phyloP scores from a whole-genome alignment of 306 rosid genomes.

The Echinosophora koreensis region DNA sequence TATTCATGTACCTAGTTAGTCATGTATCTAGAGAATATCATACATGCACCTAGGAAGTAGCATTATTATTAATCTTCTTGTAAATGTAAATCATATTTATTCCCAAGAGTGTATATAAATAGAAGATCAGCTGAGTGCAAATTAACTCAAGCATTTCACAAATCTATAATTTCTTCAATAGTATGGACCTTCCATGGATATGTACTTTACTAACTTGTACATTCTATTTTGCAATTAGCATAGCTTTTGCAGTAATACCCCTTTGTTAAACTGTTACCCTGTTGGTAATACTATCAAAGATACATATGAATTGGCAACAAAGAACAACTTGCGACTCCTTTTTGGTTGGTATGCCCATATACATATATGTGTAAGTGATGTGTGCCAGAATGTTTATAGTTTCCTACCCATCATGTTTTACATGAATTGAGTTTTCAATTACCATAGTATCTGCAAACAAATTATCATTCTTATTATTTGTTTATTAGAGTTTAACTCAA shows the following conservation, averaged over 20 bases:
- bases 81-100: no score
- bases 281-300: neutral
- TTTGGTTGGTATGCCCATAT: neutral
- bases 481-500: neutral
- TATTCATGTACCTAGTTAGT: no score
- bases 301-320: neutral
- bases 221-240: neutral
- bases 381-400: neutral
- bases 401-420: neutral
- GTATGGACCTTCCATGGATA: neutral
- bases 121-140: no score
- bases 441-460: neutral
- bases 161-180: no score
- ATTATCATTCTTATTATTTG: neutral
- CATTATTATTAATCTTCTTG: no score
- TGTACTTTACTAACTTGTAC: neutral
- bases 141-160: no score
- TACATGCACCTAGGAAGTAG: no score
- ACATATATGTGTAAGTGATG: neutral
- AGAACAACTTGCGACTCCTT: neutral
- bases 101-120: no score
- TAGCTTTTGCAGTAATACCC: neutral
- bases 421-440: conserved; percentile 1
- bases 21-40: no score
- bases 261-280: neutral